Percentiles rank a stretch among this genome's conserved stretches.
Evolutionary conservation across 176 grass and related monocot genomes (phyloP).

Genomic region (Cenchrus purpureus): DNA sequence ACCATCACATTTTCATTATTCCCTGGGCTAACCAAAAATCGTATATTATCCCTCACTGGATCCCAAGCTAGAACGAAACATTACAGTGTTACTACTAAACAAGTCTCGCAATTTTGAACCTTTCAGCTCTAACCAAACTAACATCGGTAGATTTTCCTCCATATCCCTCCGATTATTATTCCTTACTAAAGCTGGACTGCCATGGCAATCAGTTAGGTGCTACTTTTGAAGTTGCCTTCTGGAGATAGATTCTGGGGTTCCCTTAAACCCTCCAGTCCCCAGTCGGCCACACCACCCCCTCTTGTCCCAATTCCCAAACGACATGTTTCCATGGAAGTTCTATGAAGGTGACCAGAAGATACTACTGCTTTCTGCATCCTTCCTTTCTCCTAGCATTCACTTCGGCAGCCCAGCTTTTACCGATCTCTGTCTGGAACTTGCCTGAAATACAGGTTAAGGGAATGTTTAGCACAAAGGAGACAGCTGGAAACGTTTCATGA

Average conservation of each 20-base stretch:
- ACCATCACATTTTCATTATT: constrained; percentile 31
- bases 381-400: constrained; percentile 76
- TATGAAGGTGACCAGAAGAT: background rate
- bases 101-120: constrained; percentile 14
- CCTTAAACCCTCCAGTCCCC: background rate
- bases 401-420: constrained; percentile 95
- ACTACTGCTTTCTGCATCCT: constrained; percentile 42
- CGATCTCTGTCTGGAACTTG: constrained; percentile 91
- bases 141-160: background rate
- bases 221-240: background rate
- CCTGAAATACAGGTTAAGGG: constrained; percentile 52
- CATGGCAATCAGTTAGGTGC: background rate
- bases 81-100: background rate
- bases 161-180: constrained; percentile 17
- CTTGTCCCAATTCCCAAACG: background rate
- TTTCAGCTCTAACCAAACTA: constrained; percentile 5
- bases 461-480: constrained; percentile 19
- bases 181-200: background rate
- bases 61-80: constrained; percentile 1
- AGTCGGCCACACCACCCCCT: background rate
- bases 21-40: background rate
- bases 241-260: background rate
- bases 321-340: background rate
- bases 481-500: background rate
- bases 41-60: constrained; percentile 15